Evolutionary conservation across 108 stramenopile species (phyloP), one percentile per base, ranked within the genome.

Genomic region (Aurantiochytrium sp.): DNA sequence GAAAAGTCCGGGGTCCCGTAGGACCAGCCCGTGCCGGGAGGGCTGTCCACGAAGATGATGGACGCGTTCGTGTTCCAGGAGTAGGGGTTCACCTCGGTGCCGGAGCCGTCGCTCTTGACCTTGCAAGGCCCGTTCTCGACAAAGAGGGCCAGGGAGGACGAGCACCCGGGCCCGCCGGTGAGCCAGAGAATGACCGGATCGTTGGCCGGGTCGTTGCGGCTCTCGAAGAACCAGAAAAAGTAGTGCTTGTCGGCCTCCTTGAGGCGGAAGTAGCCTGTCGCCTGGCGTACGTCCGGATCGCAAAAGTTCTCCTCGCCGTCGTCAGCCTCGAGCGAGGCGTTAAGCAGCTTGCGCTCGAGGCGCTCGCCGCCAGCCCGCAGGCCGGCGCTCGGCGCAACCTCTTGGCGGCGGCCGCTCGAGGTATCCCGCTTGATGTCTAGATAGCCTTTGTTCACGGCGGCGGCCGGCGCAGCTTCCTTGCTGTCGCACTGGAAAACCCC

Each of bases 31-130:
- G 97, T 97, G 10, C 98, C 96, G 48, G 97, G 96, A 22, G 99
- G 99, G 88, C 97, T 95, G 89, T 99, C 99, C 32, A 99, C 88
- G 96, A 95, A 99, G 37, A 99, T 90, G 50, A 99, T 95, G 90
- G 97, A 97, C 4, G 97, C 97, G 48, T 95, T 92, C 73, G 95
- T 92, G 10, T 96, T 98, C 98, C 98, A 99, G 41, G 94, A 93
- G 91, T 94, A 90, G 17, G 97, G 96, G 87, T 98, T 98, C 87
- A 92, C 85, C 3, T 68, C 90, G n/a, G 98, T 99, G 53, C 89
- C 85, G n/a, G 87, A 88, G 30, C 97, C 97, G 88, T 97, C 97
- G 0, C 69, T 86, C 88, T 97, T 96, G 85, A 97, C 96, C 24
- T 65, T 87, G 91, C 97, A 99, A 21, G 98, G 98, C 48, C 98